Conservation (phyloP, 257 asterid species). For the Rubia yunnanensis region DNA sequence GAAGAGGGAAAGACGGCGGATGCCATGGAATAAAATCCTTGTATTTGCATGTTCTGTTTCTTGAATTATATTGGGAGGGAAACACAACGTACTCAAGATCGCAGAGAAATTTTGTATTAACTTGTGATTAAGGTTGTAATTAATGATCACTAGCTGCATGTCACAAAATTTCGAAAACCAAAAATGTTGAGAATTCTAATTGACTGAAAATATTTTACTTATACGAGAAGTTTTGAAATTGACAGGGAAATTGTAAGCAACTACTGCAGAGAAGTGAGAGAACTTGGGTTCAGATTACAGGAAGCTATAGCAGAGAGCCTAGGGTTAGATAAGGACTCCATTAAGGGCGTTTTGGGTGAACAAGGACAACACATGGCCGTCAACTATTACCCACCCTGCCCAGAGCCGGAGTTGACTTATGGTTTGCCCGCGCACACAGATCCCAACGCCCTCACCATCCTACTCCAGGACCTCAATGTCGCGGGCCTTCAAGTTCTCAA, state of each 20-base stretch:
- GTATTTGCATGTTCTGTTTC: too few species aligned
- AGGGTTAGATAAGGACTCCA: conserved; percentile 48
- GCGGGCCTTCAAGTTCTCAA: conserved; percentile 75
- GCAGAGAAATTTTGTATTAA: too few species aligned
- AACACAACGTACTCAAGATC: too few species aligned
- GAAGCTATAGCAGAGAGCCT: conserved; percentile 74
- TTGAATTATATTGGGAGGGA: too few species aligned
- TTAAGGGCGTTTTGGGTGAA: conserved; percentile 53
- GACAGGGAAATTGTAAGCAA: conserved; percentile 51
- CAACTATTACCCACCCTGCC: conserved; percentile 84
- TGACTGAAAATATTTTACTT: neutral
- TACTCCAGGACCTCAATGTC: conserved; percentile 71
- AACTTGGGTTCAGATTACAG: conserved; percentile 52
- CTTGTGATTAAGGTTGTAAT: too few species aligned
- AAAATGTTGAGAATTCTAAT: neutral
- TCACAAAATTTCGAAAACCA: neutral
- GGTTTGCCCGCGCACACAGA: conserved; percentile 90
- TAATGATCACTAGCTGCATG: too few species aligned
- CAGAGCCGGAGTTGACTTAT: conserved; percentile 70
- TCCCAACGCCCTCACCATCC: conserved; percentile 80
- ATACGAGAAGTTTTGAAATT: neutral
- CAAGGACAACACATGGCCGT: conserved; percentile 96
- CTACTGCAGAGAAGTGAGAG: conserved; percentile 49
- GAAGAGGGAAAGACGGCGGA: too few species aligned
- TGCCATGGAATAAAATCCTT: too few species aligned